Evolutionary conservation across 805 yeast genomes (phyloP), one percentile per base, ranked within the genome.

Genomic region (Saccharomycopsis sp.): DNA sequence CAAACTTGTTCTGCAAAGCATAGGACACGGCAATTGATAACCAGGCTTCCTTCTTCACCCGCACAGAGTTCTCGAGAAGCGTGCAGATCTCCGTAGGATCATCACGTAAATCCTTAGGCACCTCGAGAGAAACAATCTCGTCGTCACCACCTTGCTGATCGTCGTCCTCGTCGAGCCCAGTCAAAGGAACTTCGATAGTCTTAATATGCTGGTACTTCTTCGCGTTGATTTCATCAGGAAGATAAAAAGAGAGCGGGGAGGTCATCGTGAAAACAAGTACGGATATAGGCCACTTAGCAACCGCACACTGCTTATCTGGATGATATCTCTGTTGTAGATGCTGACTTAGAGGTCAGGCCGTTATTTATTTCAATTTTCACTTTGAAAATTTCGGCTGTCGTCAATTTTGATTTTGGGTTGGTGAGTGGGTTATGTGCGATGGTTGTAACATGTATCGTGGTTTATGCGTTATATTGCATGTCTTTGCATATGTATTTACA

Each of bases 81-180:
- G 82, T 80, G 63, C 87, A 83, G 62, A 94, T 77, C 67, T 94
- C 98, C 52, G 83, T 78, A 2, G 97, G 89, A 69, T 93, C 97
- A 22, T 89, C 96, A 2, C 52, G 53, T 24, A 91, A 76, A 67
- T 93, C 98, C 41, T 84, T 83, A 56, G 80, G 80, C 60, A 87
- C 78, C 67, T 91, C 93, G 64, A 94, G 82, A 56, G 89, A 86
- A 63, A 93, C 97, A 62, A 89, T 87, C 72, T 91, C 96, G 66
- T 86, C 88, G 59, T 61, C 63, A 29, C 38, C 38, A n/a, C 42
- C 49, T 8, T 55, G 56, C 22, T 55, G 58, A 3, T 53, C 56
- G 8, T 44, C 62, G 29, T 56, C 60, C 3, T 15, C 55, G 25
- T 59, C 60, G 2, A 44, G 35, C 29, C 19, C 50, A 14, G 58